Evolutionary conservation across 2,329 filamentous ascomycete species (phyloP).

Genomic region (Penicillium sp.): DNA sequence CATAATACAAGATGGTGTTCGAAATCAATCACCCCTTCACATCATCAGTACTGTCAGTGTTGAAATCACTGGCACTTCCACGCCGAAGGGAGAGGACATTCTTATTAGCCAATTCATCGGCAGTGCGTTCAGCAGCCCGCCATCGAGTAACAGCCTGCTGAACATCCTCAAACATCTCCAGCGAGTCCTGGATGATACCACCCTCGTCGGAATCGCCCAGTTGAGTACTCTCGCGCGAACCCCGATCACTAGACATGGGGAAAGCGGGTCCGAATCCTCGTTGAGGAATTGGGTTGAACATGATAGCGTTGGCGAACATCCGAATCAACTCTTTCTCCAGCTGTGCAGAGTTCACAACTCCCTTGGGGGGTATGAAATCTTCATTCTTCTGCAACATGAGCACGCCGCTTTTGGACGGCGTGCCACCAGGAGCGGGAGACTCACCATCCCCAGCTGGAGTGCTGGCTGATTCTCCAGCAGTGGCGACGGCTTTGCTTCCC

Average conservation of each 20-base stretch:
- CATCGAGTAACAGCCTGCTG: slow-evolving; percentile 68
- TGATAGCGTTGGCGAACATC: slow-evolving; percentile 96
- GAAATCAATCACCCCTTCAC: slow-evolving; percentile 21
- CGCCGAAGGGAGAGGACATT: slow-evolving; percentile 31
- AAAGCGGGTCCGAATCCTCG: slow-evolving; percentile 60
- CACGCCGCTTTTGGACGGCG: slow-evolving; percentile 35
- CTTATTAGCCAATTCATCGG: slow-evolving; percentile 33
- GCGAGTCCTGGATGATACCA: slow-evolving; percentile 75
- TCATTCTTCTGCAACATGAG: slow-evolving; percentile 50
- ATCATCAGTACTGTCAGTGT: slow-evolving; percentile 32
- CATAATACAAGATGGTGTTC: slow-evolving; percentile 11
- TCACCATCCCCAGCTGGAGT: slow-evolving; percentile 55
- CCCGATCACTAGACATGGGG: slow-evolving; percentile 39
- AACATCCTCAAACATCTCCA: slow-evolving; percentile 82
- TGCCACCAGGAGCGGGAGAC: slow-evolving; percentile 30
- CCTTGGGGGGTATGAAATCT: slow-evolving; percentile 74
- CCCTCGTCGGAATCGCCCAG: slow-evolving; percentile 68
- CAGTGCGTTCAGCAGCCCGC: slow-evolving; percentile 57
- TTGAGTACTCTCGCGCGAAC: slow-evolving; percentile 34
- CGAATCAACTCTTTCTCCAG: slow-evolving; percentile 87
- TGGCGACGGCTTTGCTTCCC: slow-evolving; percentile 38
- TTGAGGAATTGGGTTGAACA: slow-evolving; percentile 86
- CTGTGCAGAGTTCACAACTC: slow-evolving; percentile 86
- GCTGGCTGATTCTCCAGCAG: slow-evolving; percentile 53
- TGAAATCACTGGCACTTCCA: slow-evolving; percentile 32